Percentiles rank a stretch among this genome's conserved stretches.
Evolutionary conservation across 2,329 filamentous ascomycete species (phyloP).

Genomic region (Arachnopeziza araneosa): DNA sequence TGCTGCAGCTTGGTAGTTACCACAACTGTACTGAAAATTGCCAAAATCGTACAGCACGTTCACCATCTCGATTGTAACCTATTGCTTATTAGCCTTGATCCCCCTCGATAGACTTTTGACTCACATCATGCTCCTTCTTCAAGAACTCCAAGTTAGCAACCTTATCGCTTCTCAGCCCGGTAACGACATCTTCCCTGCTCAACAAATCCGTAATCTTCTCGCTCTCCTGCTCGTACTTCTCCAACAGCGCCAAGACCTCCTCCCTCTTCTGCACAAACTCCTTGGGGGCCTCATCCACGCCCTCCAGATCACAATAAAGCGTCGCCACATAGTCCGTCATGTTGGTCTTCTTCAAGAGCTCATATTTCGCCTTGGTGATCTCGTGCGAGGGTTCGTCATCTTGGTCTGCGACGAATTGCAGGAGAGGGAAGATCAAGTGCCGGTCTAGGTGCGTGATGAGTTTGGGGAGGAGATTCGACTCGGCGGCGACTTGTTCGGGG

Average conservation of each 20-base stretch:
- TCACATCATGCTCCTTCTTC: constrained; percentile 89
- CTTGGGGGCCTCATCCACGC: constrained; percentile 68
- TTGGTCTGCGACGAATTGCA: constrained; percentile 83
- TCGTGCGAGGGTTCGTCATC: constrained; percentile 70
- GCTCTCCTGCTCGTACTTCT: constrained; percentile 81
- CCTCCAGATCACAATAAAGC: constrained; percentile 84
- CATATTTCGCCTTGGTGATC: constrained; percentile 82
- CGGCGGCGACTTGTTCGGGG: constrained; percentile 43
- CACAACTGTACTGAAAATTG: constrained; percentile 96
- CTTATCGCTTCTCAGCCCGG: constrained; percentile 91
- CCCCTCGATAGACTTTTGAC: constrained; percentile 30
- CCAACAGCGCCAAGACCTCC: constrained; percentile 76
- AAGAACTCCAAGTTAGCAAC: constrained; percentile 97
- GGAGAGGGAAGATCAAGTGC: constrained; percentile 91
- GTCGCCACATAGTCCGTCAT: constrained; percentile 98
- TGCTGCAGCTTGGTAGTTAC: constrained; percentile 83
- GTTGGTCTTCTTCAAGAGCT: constrained; percentile 93
- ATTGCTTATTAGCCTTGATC: constrained; percentile 8
- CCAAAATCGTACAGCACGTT: constrained; percentile 93
- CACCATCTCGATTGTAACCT: constrained; percentile 92
- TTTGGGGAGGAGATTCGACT: constrained; percentile 66
- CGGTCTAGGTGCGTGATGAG: constrained; percentile 89
- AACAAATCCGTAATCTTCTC: constrained; percentile 83
- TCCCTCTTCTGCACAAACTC: constrained; percentile 89
- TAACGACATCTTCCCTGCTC: constrained; percentile 83